Conservation (phyloP, 2,329 filamentous ascomycete species). For the Nigrospora osmanthi region DNA sequence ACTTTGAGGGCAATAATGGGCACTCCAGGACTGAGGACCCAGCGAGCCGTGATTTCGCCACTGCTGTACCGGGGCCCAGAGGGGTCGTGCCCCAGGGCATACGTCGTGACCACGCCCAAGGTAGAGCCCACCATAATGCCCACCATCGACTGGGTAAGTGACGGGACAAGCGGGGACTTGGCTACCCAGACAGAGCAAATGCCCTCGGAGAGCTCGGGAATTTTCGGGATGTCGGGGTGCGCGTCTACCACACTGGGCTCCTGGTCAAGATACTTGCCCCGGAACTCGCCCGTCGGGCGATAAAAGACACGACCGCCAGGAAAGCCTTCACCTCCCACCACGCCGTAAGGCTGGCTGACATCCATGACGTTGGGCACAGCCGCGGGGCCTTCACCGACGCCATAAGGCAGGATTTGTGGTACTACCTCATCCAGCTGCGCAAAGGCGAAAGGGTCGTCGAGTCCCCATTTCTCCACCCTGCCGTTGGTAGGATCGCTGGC, state of each 20-base stretch:
- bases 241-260: conserved; percentile 54
- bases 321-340: conserved; percentile 78
- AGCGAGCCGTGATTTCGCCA: conserved; percentile 78
- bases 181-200: conserved; percentile 84
- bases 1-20: conserved; percentile 79
- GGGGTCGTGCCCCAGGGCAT: conserved; percentile 58
- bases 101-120: conserved; percentile 73
- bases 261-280: conserved; percentile 64
- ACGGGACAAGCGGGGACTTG: conserved; percentile 66
- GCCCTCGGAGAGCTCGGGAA: conserved; percentile 62
- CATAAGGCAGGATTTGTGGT: conserved; percentile 67
- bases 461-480: conserved; percentile 75
- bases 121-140: conserved; percentile 81
- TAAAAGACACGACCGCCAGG: conserved; percentile 78
- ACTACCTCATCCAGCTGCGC: conserved; percentile 72
- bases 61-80: conserved; percentile 56
- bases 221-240: conserved; percentile 66
- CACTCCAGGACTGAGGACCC: conserved; percentile 86
- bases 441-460: conserved; percentile 67
- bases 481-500: conserved; percentile 71
- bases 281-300: conserved; percentile 64
- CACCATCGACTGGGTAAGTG: conserved; percentile 66
- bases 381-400: conserved; percentile 69
- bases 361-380: conserved; percentile 84
- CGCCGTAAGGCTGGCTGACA: conserved; percentile 76